Evolutionary conservation across 768 basidiomycete genomes (phyloP), one percentile per base, ranked within the genome.

Genomic region (Pluteus cervinus): DNA sequence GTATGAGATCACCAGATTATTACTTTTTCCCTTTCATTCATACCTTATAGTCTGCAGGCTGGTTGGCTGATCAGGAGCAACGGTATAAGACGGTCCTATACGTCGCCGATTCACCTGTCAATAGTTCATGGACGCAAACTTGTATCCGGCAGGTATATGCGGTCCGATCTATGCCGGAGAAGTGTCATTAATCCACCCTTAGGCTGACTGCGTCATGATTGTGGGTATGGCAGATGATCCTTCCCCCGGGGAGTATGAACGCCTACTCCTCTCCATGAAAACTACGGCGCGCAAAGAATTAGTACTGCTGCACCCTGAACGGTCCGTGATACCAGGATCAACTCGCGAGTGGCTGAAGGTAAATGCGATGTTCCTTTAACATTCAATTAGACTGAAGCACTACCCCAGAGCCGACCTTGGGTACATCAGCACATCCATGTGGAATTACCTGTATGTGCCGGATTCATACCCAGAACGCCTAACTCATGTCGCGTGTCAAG

Each of bases 231-330:
- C 88, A 3, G 92, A 96, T 41, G 92, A 90, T 53, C 83, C 91
- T 10, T 74, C 73, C 14, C 66, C 91, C 5, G 96, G 96, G 9
- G 96, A 99, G 62, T 98, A 91, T 51, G 93, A 99, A 57, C 78
- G 93, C 37, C 66, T 98, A 3, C 62, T 99, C 15, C 69, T 97
- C 28, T 92, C 92, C 1, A 86, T 92, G 73, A 98, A 98, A 66
- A 97, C 94, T 1, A 98, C 94, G 0, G 96, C 94, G n/a, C 68
- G 96, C 38, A 98, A 98, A 60, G 96, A 99, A 56, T 76, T 99
- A 18, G 83, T 99, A 4, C 68, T 99, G 4, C 68, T 99, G 7
- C 96, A 99, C 52, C 82, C 92, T 2, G 89, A 96, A 53, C 81
- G 92, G 25, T 81, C 81, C 15, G 88, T 98, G 3, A 65, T 74